phyloP scores from a whole-genome alignment of 768 basidiomycete species.

The Rhizopogon vesiculosus region DNA sequence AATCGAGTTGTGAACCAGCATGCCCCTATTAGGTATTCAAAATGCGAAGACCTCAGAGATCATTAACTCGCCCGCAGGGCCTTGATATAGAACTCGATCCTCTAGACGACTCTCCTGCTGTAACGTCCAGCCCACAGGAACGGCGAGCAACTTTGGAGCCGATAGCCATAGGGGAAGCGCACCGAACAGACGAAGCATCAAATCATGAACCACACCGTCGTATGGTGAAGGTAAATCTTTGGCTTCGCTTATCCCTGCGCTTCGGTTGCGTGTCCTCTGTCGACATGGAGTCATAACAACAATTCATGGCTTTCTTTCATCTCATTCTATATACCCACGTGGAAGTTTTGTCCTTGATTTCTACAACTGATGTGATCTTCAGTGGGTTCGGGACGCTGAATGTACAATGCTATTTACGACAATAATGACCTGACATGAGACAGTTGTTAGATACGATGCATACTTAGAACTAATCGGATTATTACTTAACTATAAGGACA shows the following conservation, averaged over 20 bases:
- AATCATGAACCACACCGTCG: background rate
- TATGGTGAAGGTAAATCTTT: background rate
- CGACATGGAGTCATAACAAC: background rate
- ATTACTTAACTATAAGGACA: too few relatives aligned
- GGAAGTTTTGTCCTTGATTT: background rate
- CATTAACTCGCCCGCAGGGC: too few relatives aligned
- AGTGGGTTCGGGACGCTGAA: background rate
- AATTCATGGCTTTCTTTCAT: background rate
- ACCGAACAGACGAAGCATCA: too few relatives aligned
- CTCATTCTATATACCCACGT: background rate
- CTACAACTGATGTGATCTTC: background rate
- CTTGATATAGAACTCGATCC: too few relatives aligned
- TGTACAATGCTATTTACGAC: background rate
- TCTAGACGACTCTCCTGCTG: background rate
- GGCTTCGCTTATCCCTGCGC: background rate
- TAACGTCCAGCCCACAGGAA: background rate
- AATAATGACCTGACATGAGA: too few relatives aligned
- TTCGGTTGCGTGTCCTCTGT: background rate
- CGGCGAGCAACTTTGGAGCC: background rate
- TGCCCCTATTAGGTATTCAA: background rate
- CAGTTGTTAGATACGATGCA: too few relatives aligned
- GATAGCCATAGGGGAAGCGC: too few relatives aligned
- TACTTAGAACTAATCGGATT: too few relatives aligned
- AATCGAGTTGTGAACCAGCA: background rate
- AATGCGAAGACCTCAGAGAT: background rate